Conservation (phyloP, 2,329 filamentous ascomycete species). For the Sarocladium oryzae region DNA sequence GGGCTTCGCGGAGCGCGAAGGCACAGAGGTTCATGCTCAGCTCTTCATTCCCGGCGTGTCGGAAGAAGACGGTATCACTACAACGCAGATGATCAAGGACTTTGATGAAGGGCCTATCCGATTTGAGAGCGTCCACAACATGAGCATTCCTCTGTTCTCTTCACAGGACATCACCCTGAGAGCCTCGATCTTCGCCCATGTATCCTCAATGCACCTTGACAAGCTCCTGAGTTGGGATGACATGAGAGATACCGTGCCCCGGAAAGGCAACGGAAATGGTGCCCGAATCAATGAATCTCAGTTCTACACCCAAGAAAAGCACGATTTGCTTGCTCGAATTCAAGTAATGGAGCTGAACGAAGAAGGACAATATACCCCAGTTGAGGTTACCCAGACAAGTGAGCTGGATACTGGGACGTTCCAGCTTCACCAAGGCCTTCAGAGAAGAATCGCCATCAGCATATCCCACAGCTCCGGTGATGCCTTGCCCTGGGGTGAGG, state of each 20-base stretch:
- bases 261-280: slow-evolving; percentile 47
- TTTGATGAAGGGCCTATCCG: slow-evolving; percentile 90
- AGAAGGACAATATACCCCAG: slow-evolving; percentile 81
- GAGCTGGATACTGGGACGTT: slow-evolving; percentile 85
- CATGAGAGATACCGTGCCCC: slow-evolving; percentile 73
- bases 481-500: slow-evolving; percentile 79
- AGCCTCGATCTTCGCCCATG: slow-evolving; percentile 85
- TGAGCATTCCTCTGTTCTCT: slow-evolving; percentile 76
- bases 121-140: slow-evolving; percentile 97
- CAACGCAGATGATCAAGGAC: slow-evolving; percentile 86
- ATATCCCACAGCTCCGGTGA: slow-evolving; percentile 90
- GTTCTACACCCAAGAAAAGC: slow-evolving; percentile 87
- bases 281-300: slow-evolving; percentile 83
- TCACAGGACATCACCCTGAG: slow-evolving; percentile 69
- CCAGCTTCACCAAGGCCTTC: slow-evolving; percentile 90
- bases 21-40: slow-evolving; percentile 91
- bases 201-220: slow-evolving; percentile 90
- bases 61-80: slow-evolving; percentile 86
- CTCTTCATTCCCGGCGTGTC: slow-evolving; percentile 91
- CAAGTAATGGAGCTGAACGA: slow-evolving; percentile 91
- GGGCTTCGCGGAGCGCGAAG: slow-evolving; percentile 92
- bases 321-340: slow-evolving; percentile 82
- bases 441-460: slow-evolving; percentile 79
- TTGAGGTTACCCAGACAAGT: slow-evolving; percentile 83
- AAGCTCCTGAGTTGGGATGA: slow-evolving; percentile 98